Percentiles rank a stretch among this genome's conserved stretches.
phyloP scores from a whole-genome alignment of 1,284 basidiomycete species.

The Ceratobasidium sp. region DNA sequence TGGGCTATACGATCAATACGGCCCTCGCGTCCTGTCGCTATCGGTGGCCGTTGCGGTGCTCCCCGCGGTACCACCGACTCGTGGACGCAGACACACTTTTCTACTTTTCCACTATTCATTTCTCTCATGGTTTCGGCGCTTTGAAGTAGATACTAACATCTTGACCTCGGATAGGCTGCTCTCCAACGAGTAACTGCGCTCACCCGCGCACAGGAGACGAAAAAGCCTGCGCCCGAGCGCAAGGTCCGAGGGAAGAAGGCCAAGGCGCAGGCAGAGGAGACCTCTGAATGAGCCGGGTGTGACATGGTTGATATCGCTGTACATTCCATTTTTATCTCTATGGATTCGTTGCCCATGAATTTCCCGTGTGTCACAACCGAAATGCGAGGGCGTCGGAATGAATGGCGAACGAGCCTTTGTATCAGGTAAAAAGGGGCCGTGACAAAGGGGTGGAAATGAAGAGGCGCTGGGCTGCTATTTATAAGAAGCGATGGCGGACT shows the following conservation, averaged over 20 bases:
- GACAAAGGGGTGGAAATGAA: not conserved
- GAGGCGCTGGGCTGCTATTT: constrained; percentile 28
- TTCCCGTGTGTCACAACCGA: not conserved
- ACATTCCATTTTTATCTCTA: constrained; percentile 2
- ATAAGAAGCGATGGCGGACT: not conserved
- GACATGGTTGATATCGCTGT: constrained; percentile 2
- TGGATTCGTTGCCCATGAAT: not conserved
- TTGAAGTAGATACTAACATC: constrained; percentile 51
- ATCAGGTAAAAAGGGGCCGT: not conserved
- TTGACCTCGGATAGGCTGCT: constrained; percentile 66
- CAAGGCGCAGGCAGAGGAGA: constrained; percentile 1
- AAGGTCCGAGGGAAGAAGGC: constrained; percentile 77
- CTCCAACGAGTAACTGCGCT: constrained; percentile 85
- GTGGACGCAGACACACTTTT: constrained; percentile 69
- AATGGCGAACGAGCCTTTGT: constrained; percentile 8
- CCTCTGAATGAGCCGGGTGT: not conserved
- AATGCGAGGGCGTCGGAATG: not conserved
- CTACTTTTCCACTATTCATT: constrained; percentile 42
- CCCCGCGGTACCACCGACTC: constrained; percentile 71
- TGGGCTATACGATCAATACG: constrained; percentile 68
- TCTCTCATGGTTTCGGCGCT: constrained; percentile 44
- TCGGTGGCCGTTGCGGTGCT: constrained; percentile 71
- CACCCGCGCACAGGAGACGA: constrained; percentile 72
- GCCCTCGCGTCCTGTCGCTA: constrained; percentile 74
- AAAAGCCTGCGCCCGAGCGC: constrained; percentile 73